phyloP scores from a whole-genome alignment of 345 rosid species.

The Brassica rapa region DNA sequence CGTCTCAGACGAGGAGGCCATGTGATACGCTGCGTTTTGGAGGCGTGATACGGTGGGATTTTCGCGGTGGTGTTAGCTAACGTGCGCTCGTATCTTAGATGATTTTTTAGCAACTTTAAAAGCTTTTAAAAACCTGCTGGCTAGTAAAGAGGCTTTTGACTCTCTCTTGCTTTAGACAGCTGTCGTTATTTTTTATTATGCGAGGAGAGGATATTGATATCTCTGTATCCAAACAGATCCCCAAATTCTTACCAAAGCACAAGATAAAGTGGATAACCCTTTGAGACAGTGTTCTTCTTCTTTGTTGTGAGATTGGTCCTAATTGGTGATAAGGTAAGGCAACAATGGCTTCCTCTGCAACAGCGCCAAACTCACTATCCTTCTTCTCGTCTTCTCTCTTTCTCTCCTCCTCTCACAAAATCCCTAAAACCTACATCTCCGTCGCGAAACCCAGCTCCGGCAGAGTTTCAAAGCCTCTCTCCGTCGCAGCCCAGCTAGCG shows the following conservation, averaged over 20 bases:
- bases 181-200: background rate
- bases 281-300: constrained; percentile 21
- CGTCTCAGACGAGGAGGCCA: constrained; percentile 46
- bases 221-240: constrained; percentile 26
- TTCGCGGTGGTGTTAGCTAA: constrained; percentile 37
- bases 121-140: background rate
- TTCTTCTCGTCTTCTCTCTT: constrained; percentile 59
- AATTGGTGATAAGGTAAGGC: background rate
- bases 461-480: constrained; percentile 39
- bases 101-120: background rate
- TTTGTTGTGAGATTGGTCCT: background rate
- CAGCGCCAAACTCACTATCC: constrained; percentile 50
- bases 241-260: background rate
- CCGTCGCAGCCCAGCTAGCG: constrained; percentile 58
- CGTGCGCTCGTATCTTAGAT: constrained; percentile 21
- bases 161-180: background rate
- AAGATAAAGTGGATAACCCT: constrained; percentile 40
- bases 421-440: constrained; percentile 25
- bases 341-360: constrained; percentile 54
- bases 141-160: background rate
- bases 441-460: constrained; percentile 7
- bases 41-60: constrained; percentile 26
- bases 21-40: constrained; percentile 18
- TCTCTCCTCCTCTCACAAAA: constrained; percentile 40
- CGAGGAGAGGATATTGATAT: background rate